Evolutionary conservation across 768 basidiomycete genomes (phyloP).

Genomic region (Fistulinella prunicolor): DNA sequence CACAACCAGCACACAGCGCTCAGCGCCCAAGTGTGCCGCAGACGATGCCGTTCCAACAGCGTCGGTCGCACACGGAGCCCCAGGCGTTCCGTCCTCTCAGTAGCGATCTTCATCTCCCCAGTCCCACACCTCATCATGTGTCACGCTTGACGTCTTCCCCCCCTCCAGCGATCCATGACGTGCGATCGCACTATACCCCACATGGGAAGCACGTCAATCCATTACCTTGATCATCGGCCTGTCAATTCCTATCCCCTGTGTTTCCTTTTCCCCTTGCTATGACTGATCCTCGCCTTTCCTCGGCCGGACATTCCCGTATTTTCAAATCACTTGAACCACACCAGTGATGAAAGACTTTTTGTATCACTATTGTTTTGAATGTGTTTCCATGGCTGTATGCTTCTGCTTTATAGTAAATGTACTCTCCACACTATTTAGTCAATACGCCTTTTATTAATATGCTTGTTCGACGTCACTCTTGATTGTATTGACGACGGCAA

Average conservation of each 20-base stretch:
- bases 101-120: conserved; percentile 50
- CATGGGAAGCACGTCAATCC: conserved; percentile 48
- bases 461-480: conserved; percentile 18
- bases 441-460: conserved; percentile 32
- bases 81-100: conserved; percentile 48
- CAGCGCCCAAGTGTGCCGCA: conserved; percentile 41
- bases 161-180: conserved; percentile 35
- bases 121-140: conserved; percentile 39
- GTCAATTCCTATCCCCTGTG: conserved; percentile 13
- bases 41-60: conserved; percentile 49
- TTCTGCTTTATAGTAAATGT: conserved; percentile 33
- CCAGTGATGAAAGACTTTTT: conserved; percentile 27
- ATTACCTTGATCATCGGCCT: conserved; percentile 39
- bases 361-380: conserved; percentile 33
- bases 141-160: conserved; percentile 46
- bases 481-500: conserved; percentile 13
- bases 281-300: conserved; percentile 21
- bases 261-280: conserved; percentile 18
- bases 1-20: conserved; percentile 32
- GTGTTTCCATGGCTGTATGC: conserved; percentile 20
- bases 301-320: conserved; percentile 29
- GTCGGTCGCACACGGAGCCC: conserved; percentile 57
- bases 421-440: conserved; percentile 32
- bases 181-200: conserved; percentile 36
- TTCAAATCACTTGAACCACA: conserved; percentile 24